Percentiles rank a stretch among this genome's conserved stretches.
These are phyloP conservation scores for Setomelanomma holmii DNA, from an alignment of 2,329 filamentous ascomycete genomes.

Conservation along the genomic window DNA sequence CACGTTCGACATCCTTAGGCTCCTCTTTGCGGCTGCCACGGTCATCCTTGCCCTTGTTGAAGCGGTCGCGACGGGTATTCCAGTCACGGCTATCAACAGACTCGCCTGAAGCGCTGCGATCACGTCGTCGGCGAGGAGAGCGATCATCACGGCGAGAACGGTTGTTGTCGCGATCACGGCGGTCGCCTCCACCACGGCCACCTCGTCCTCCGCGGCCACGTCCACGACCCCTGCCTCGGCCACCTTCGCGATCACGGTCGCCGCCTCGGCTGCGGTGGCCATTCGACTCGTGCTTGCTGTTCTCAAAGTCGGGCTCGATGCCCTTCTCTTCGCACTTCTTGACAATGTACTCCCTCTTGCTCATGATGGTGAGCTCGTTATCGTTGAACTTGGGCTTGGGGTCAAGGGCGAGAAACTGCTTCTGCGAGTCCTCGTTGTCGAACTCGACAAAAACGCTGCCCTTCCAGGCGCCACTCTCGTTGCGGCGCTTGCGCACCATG, in stretches of 20 bases:
- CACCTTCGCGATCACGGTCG: slow-evolving; percentile 36
- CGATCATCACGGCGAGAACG: slow-evolving; percentile 17
- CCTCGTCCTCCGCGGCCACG: slow-evolving; percentile 31
- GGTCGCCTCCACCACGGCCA: slow-evolving; percentile 26
- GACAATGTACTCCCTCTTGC: slow-evolving; percentile 82
- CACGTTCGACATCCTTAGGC: slow-evolving; percentile 28
- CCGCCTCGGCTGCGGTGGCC: slow-evolving; percentile 38
- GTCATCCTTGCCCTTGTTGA: slow-evolving; percentile 43
- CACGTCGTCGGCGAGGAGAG: slow-evolving; percentile 30
- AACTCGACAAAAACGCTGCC: slow-evolving; percentile 97
- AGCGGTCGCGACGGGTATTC: slow-evolving; percentile 41
- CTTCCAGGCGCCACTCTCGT: slow-evolving; percentile 78
- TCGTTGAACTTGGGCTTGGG: slow-evolving; percentile 86
- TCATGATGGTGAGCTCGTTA: slow-evolving; percentile 79
- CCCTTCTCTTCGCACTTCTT: slow-evolving; percentile 56
- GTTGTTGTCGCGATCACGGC: slow-evolving; percentile 26
- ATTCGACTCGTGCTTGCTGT: slow-evolving; percentile 24
- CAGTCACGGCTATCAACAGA: slow-evolving; percentile 34
- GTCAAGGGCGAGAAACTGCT: slow-evolving; percentile 80
- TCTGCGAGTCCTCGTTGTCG: slow-evolving; percentile 75
- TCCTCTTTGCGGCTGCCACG: slow-evolving; percentile 23
- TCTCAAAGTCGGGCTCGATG: slow-evolving; percentile 52
- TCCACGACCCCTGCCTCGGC: slow-evolving; percentile 34
- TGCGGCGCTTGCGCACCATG: slow-evolving; percentile 84
- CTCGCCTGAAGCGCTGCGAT: slow-evolving; percentile 26